A percentile compares a stretch with the other conserved stretches of the same genome.
Evolutionary conservation across 768 basidiomycete species (phyloP).

Genomic region (Suillus decipiens): DNA sequence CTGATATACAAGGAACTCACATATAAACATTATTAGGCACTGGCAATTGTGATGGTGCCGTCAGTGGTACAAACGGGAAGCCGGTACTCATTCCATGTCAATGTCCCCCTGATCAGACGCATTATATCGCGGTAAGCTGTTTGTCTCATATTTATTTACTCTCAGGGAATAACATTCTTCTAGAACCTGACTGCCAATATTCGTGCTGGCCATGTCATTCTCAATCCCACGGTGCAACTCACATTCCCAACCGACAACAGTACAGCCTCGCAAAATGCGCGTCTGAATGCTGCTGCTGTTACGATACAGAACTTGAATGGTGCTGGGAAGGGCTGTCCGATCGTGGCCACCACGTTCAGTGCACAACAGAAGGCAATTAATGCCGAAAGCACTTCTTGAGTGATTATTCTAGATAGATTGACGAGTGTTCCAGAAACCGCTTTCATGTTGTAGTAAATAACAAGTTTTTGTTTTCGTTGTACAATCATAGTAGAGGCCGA

Average conservation of each 20-base stretch:
- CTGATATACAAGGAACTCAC: neutral
- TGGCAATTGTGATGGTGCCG: constrained; percentile 40
- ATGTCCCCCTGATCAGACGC: constrained; percentile 33
- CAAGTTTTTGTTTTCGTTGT: neutral
- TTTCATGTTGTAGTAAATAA: neutral
- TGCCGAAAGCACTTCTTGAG: constrained; percentile 16
- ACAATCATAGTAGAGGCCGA: neutral
- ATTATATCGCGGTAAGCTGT: constrained; percentile 27
- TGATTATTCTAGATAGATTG: neutral
- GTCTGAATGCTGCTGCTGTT: constrained; percentile 59
- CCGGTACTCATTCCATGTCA: constrained; percentile 36
- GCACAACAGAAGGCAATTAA: constrained; percentile 34
- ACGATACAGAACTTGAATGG: constrained; percentile 75
- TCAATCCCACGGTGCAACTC: constrained; percentile 41
- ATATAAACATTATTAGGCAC: constrained; percentile 24
- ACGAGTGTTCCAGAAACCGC: neutral
- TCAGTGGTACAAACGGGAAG: constrained; percentile 31
- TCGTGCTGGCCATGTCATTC: constrained; percentile 41
- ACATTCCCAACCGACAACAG: constrained; percentile 47
- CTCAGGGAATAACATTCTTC: constrained; percentile 2
- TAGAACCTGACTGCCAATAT: constrained; percentile 42
- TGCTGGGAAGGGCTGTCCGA: constrained; percentile 66
- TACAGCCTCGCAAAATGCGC: constrained; percentile 40
- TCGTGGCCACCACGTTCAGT: constrained; percentile 60
- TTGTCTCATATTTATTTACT: neutral